Percentiles rank a stretch among this genome's conserved stretches.
These are phyloP conservation scores for Heliamphora pulchella DNA, from an alignment of 179 eudicot genomes.

Conservation along the genomic window DNA sequence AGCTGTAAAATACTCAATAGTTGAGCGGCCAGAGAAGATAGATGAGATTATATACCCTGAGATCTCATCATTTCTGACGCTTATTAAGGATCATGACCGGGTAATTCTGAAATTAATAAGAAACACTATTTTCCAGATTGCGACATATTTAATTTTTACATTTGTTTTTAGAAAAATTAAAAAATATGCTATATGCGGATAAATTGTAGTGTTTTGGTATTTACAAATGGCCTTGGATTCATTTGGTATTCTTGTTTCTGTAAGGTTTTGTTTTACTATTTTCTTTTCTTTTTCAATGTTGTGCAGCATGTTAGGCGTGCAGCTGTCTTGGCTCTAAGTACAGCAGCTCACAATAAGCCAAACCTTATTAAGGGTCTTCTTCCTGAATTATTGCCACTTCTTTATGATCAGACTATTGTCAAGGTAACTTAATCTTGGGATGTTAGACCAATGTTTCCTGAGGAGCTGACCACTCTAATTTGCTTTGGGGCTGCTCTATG, in stretches of 20 bases:
- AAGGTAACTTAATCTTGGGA: constrained; percentile 44
- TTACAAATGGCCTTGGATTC: background rate
- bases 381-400: constrained; percentile 87
- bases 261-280: background rate
- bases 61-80: constrained; percentile 88
- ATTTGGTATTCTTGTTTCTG: background rate
- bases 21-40: constrained; percentile 90
- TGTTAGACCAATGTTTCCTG: background rate
- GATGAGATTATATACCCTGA: constrained; percentile 81
- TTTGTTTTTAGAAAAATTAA: no score
- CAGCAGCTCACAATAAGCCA: constrained; percentile 96
- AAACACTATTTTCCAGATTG: background rate
- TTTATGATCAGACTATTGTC: constrained; percentile 86
- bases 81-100: constrained; percentile 85
- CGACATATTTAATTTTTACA: background rate
- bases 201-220: background rate
- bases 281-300: constrained; percentile 10
- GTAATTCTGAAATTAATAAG: constrained; percentile 28
- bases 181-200: no score
- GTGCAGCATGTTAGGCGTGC: constrained; percentile 98
- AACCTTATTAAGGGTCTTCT: constrained; percentile 87
- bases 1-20: constrained; percentile 87
- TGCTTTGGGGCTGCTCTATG: background rate
- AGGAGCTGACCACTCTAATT: background rate
- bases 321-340: constrained; percentile 89